Evolutionary conservation across 257 asterid genomes (phyloP), one percentile per base, ranked within the genome.

Genomic region (Solanum sejunctum): DNA sequence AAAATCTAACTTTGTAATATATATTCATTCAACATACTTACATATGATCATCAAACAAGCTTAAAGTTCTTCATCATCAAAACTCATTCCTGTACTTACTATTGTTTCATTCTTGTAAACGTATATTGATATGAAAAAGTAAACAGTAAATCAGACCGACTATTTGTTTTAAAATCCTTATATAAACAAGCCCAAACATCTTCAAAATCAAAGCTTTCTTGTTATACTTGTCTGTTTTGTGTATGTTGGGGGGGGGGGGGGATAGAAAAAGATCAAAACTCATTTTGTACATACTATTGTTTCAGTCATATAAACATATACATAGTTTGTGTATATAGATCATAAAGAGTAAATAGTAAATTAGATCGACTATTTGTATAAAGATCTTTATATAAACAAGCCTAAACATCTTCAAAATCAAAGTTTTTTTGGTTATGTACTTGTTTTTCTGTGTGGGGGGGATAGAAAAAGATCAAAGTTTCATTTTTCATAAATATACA

Each of bases 161-260:
- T 67, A 32, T 28, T 32, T 32, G 3, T 16, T 3, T 57, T 18
- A 57, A 18, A 11, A 13, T 54, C 20, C 56, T 16, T 64, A 26
- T 64, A 84, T n/a, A n/a, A n/a, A n/a, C n/a, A n/a, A n/a, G n/a
- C n/a, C 89, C 89, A 89, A 91, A 90, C 88, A 78, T 39, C 57
- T 89, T 84, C 64, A 36, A 81, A 60, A 81, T 84, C 79, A 80
- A 80, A 69, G 88, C 23, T 26, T 51, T 81, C 84, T 21, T 54
- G 57, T 80, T 21, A 15, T 56, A 57, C 9, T 66, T 77, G 72
- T 58, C 26, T 41, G n/a, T 36, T 78, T 57, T 54, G 3, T 18
- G 8, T 57, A 0, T 16, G 8, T 55, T 9, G 12, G 15, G 13
- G 17, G 32, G 32, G 0, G 0, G 3, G 15, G 12, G 16, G 28